These are phyloP conservation scores for Corynespora cassiicola DNA, from an alignment of 2,329 filamentous ascomycete species.

Conservation along the genomic window DNA sequence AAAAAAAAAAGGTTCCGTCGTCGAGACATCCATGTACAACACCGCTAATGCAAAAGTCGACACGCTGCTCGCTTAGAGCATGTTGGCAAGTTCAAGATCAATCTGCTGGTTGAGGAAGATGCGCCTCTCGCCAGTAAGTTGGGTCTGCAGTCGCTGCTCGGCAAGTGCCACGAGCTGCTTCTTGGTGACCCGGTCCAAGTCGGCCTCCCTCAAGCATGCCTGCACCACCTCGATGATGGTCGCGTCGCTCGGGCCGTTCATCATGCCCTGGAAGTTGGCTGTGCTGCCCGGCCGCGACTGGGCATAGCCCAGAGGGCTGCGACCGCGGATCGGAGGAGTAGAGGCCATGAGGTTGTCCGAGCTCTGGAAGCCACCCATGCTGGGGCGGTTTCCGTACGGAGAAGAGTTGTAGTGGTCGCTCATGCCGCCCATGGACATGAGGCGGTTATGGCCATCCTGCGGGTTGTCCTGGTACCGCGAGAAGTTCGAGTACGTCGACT, in stretches of 20 bases:
- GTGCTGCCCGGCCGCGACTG: slow-evolving; percentile 60
- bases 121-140: slow-evolving; percentile 83
- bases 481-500: slow-evolving; percentile 74
- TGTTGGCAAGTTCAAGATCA: slow-evolving; percentile 89
- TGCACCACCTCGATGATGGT: slow-evolving; percentile 86
- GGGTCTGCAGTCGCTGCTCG: slow-evolving; percentile 90
- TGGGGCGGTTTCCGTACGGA: slow-evolving; percentile 47
- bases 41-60: slow-evolving; percentile 11
- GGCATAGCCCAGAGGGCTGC: slow-evolving; percentile 58
- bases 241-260: slow-evolving; percentile 75
- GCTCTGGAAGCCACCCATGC: slow-evolving; percentile 52
- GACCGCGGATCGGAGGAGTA: slow-evolving; percentile 46
- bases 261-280: slow-evolving; percentile 64
- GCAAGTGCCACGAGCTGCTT: slow-evolving; percentile 88
- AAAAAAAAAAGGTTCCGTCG: slow-evolving; percentile 6
- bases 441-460: slow-evolving; percentile 55
- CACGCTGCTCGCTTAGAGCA: slow-evolving; percentile 63
- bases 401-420: slow-evolving; percentile 48
- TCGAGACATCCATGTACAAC: slow-evolving; percentile 19
- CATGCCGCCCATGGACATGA: slow-evolving; percentile 67
- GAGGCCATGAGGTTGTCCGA: slow-evolving; percentile 48
- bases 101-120: slow-evolving; percentile 93
- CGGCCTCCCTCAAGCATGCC: slow-evolving; percentile 81
- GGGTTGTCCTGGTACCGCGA: slow-evolving; percentile 70
- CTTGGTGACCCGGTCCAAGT: slow-evolving; percentile 97